Evolutionary conservation across 257 asterid species (phyloP).

Genomic region (Przewalskia tangutica): DNA sequence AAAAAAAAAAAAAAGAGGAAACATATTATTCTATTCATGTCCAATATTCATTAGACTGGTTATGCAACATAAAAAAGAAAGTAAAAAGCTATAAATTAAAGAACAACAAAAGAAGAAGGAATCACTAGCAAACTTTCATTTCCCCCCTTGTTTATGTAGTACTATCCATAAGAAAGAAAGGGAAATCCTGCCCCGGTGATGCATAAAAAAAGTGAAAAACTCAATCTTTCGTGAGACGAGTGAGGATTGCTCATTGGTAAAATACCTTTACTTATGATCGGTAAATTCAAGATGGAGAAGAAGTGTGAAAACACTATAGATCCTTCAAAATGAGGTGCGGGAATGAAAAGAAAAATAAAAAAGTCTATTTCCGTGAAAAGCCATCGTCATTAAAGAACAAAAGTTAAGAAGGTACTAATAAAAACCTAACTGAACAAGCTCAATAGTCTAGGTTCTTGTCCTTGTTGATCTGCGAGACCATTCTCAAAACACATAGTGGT

Average conservation of each 20-base stretch:
- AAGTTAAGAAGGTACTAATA: too few relatives aligned
- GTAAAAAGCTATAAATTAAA: neutral
- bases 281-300: too few relatives aligned
- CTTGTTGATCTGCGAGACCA: neutral
- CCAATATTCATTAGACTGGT: neutral
- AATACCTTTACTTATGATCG: too few relatives aligned
- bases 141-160: neutral
- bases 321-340: too few relatives aligned
- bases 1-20: too few relatives aligned
- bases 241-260: too few relatives aligned
- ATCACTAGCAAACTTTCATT: neutral
- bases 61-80: neutral
- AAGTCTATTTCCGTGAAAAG: too few relatives aligned
- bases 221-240: too few relatives aligned
- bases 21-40: neutral
- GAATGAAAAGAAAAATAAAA: too few relatives aligned
- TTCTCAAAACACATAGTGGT: neutral
- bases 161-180: neutral
- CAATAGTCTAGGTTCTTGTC: neutral
- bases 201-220: too few relatives aligned
- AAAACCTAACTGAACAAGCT: neutral
- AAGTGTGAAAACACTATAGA: too few relatives aligned
- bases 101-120: neutral
- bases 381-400: too few relatives aligned
- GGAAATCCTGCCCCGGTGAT: neutral